Percentiles rank a stretch among this genome's conserved stretches.
phyloP scores from a whole-genome alignment of 2,329 filamentous ascomycete genomes.

The Fonsecaea monophora region DNA sequence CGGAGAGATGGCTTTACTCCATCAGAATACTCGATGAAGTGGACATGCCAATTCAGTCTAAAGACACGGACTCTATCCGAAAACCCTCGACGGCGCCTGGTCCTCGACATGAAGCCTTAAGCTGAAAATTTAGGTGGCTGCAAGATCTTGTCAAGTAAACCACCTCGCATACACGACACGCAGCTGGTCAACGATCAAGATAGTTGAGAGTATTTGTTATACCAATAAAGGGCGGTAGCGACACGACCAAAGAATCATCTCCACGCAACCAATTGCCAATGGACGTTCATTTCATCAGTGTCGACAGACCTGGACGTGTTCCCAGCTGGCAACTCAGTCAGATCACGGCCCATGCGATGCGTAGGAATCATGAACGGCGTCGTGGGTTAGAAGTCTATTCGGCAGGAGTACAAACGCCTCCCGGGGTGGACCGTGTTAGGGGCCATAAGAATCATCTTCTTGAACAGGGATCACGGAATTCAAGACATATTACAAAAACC shows the following conservation, averaged over 20 bases:
- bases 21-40: neutral
- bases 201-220: neutral
- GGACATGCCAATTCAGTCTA: neutral
- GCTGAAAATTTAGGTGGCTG: neutral
- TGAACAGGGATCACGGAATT: neutral
- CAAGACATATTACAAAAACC: neutral
- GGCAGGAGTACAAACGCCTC: neutral
- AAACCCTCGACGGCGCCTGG: neutral
- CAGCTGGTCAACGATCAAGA: neutral
- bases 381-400: neutral
- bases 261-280: conserved; percentile 7
- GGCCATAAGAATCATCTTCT: neutral
- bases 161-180: conserved; percentile 4
- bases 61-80: neutral
- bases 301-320: conserved; percentile 11
- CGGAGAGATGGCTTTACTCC: neutral
- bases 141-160: conserved; percentile 3
- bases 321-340: conserved; percentile 15
- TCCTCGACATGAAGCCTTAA: neutral
- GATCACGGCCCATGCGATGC: conserved; percentile 20
- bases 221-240: neutral
- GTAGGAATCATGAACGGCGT: conserved; percentile 15
- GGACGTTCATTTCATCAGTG: conserved; percentile 16
- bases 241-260: neutral
- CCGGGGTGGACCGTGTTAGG: neutral